Base-by-base conservation (phyloP, 768 basidiomycete species). In the Pleurotus salmoneostramineus region DNA sequence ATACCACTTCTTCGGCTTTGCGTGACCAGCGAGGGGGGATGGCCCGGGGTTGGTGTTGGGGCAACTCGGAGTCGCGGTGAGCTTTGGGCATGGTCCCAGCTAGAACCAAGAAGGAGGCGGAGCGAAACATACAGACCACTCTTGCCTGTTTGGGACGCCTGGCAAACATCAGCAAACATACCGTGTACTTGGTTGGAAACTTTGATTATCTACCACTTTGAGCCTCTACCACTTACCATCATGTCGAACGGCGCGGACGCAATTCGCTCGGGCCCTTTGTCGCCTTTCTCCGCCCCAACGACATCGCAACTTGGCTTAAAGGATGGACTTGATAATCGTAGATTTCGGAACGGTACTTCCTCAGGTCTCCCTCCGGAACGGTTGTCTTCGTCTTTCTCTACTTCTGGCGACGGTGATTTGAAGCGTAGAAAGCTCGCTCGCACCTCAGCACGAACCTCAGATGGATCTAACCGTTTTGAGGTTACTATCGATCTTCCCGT, bases 381-480 rank as follows among this genome's bases (percentile, higher is more conserved):
- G 50, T 17, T 27, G 8, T 17, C n/a, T 17, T 47, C 45, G 5
- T 15, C 11, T 55, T 33, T 55, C 52, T 40, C 37, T 15, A 55
- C 17, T 27, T 36, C 52, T 40, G 40, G 52, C 27, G 40, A 21
- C 37, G 37, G 15, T 36, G 34, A 42, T 42, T 55, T 21, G 17
- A 42, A 55, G 43, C 8, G 40, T 27, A 44, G 52, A 40, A 55
- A 55, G 32, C 37, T 43, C 21, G 40, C 11, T 43, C 52, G 34
- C 14, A 14, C 40, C 14, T 7, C 36, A 15, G 21, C 7, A 17
- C 50, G 36, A 37, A 14, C n/a, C 32, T 27, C 35, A 17, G 52
- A 55, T 43, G 32, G 52, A 55, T 37, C 50, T 35, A 51, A 34
- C 32, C 50, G 33, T 34, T 55, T 55, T 43, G 52, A 55, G 21